Evolutionary conservation across 306 rosid genomes (phyloP).

Genomic region (Macrotyloma uniflorum): DNA sequence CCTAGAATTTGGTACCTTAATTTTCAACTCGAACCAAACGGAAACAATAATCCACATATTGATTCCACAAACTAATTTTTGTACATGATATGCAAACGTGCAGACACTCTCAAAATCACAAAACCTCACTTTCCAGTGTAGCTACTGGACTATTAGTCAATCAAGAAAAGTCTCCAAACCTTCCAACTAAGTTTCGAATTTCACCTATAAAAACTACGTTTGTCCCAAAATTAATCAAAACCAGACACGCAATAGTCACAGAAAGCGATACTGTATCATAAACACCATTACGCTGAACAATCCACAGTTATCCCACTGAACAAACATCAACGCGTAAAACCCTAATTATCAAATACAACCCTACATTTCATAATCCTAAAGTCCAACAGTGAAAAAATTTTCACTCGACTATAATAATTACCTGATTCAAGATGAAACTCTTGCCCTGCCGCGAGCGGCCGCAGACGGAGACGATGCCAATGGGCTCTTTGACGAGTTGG

Average conservation of each 20-base stretch:
- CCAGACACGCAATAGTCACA: background rate
- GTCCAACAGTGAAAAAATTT: background rate
- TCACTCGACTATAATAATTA: background rate
- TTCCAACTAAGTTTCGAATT: constrained; percentile 12
- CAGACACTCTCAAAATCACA: background rate
- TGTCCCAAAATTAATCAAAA: constrained; percentile 20
- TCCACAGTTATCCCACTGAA: background rate
- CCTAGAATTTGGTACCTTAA: background rate
- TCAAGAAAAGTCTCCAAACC: constrained; percentile 26
- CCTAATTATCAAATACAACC: constrained; percentile 33
- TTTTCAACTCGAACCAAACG: background rate
- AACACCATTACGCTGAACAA: background rate
- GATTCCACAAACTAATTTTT: background rate
- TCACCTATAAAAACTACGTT: background rate
- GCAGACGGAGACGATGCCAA: constrained; percentile 91
- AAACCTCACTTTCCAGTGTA: constrained; percentile 2
- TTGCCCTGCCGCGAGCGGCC: constrained; percentile 98
- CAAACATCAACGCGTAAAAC: constrained; percentile 5
- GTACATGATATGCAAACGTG: background rate
- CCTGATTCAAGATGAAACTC: constrained; percentile 91
- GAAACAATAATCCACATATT: constrained; percentile 14
- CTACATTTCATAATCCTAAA: constrained; percentile 38
- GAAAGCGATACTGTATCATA: background rate
- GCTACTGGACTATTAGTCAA: constrained; percentile 11
- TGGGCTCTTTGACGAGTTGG: constrained; percentile 91